phyloP scores from a whole-genome alignment of 2,329 filamentous ascomycete genomes.

The Fusarium siculi region DNA sequence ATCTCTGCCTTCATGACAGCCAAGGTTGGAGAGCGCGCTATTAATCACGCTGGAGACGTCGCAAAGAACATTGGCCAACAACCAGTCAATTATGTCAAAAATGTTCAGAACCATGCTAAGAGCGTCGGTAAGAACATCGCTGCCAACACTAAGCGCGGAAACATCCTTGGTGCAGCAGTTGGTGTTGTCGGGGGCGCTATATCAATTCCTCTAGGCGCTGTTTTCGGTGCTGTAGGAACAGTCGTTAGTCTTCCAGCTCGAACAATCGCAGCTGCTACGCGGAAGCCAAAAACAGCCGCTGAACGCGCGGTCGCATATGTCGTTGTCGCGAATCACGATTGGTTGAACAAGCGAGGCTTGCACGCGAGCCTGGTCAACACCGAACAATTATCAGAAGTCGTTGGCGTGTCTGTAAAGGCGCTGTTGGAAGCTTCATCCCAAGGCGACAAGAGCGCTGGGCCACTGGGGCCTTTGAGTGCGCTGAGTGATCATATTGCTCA shows the following conservation, averaged over 20 bases:
- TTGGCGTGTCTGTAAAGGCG: conserved; percentile 48
- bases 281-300: conserved; percentile 54
- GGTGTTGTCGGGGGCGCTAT: conserved; percentile 52
- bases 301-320: conserved; percentile 56
- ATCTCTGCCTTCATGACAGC: conserved; percentile 59
- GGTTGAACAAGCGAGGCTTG: conserved; percentile 54
- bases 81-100: conserved; percentile 51
- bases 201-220: conserved; percentile 52
- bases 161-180: conserved; percentile 52
- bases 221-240: conserved; percentile 51
- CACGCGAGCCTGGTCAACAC: conserved; percentile 52
- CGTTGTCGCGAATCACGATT: conserved; percentile 55
- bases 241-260: conserved; percentile 49
- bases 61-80: conserved; percentile 49
- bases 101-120: conserved; percentile 51
- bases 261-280: conserved; percentile 48
- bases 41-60: conserved; percentile 56
- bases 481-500: conserved; percentile 45
- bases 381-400: conserved; percentile 42
- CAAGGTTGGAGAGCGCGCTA: conserved; percentile 56
- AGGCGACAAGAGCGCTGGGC: conserved; percentile 27
- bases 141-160: conserved; percentile 51
- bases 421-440: conserved; percentile 53
- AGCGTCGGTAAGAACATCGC: conserved; percentile 50
- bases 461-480: conserved; percentile 36